phyloP scores from a whole-genome alignment of 164 flowering plant species.

The Sedum album region DNA sequence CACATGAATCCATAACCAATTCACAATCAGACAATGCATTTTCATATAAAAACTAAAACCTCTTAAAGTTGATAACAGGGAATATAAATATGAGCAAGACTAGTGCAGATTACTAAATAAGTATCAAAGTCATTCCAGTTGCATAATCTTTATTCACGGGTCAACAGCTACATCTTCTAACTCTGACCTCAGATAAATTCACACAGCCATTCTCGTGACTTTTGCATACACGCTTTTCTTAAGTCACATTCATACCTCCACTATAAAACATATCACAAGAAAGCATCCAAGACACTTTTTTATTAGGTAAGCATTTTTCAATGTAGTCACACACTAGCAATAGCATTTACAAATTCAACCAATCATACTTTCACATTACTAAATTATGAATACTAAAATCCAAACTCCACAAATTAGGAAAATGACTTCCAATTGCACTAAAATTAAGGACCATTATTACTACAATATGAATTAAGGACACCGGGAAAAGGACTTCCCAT shows the following conservation, averaged over 20 bases:
- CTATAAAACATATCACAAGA: background rate
- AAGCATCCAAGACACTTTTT: background rate
- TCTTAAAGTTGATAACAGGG: background rate
- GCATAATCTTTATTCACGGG: background rate
- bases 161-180: background rate
- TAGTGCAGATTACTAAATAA: background rate
- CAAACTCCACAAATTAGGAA: background rate
- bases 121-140: background rate
- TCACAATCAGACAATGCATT: too few species aligned
- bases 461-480: too few species aligned
- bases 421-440: too few species aligned
- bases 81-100: background rate
- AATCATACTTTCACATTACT: background rate
- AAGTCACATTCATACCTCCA: background rate
- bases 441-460: background rate
- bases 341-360: background rate
- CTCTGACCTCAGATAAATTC: constrained; percentile 2
- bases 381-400: background rate
- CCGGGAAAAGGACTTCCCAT: background rate
- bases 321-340: background rate
- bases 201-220: background rate
- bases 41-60: background rate
- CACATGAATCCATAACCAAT: background rate
- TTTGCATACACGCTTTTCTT: background rate
- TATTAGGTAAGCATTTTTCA: background rate